Evolutionary conservation across 164 flowering plant genomes (phyloP), one percentile per base, ranked within the genome.

Genomic region (Hamamelis virginiana): DNA sequence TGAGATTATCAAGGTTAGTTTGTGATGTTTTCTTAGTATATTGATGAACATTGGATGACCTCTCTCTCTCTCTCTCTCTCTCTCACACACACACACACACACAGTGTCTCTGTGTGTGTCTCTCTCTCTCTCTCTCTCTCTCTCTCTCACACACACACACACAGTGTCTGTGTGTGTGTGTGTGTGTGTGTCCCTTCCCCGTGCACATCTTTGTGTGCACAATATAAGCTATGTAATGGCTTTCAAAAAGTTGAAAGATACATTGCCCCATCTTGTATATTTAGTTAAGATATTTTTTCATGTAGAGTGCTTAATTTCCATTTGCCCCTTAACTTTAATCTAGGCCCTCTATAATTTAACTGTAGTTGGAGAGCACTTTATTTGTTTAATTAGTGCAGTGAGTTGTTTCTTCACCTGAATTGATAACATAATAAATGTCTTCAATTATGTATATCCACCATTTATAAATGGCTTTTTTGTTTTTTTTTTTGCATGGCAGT

Each of bases 1-100:
- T 76, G 98, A 92, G 85, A 92, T 95, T 66, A 82, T 95, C 59
- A 89, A 85, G 97, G 97, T 92, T 28, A 53, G 70, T 47, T 65
- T 50, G 28, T 67, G 21, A 55, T 62, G n/a, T 52, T 66, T n/a
- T 15, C 21, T 62, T 18, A 6, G 41, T 13, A 4, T 43, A 1
- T 41, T 41, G 13, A 4, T 56, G 11, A 22, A 53, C 43, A 12
- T 56, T 44, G 19, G 11, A 23, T 11, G 19, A 5, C 25, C 66
- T 67, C 46, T 62, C 41, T 33, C 41, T 33, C 41, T 33, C 41
- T 33, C 41, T 33, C 41, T 33, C 41, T 33, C 2, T 33, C 41
- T 33, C 6, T 6, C 41, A 2, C 41, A 33, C n/a, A 33, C 41
- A 33, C 41, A 33, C 41, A 2, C 6, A 2, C 41, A 33, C 41